Base-by-base conservation (phyloP, 2,329 filamentous ascomycete species). In the Cadophora luteo-olivacea region DNA sequence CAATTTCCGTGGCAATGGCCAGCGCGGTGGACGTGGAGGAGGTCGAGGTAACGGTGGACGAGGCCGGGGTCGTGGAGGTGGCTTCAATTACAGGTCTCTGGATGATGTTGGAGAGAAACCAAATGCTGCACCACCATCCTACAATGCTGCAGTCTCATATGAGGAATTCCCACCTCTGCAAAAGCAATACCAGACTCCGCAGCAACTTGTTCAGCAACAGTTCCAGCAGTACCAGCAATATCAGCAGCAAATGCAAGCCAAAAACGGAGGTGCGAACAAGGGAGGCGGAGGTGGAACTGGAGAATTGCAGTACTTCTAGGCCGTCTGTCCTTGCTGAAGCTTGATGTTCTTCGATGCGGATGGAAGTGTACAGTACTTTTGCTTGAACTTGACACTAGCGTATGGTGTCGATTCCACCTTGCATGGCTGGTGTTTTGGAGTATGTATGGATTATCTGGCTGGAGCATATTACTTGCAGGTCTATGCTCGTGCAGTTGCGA, bases 61-160 rank as follows among this genome's bases (percentile, higher is more conserved):
- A 61, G 77, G 80, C 52, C 75, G 72, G 22, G 80, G 82, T 5
- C 78, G 85, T 58, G 82, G 85, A 12, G 81, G 82, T 64, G 77
- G 80, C 32, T 81, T 82, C 67, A 82, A 83, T 55, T 92, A 93
- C 77, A 85, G 86, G 67, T 92, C 89, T 1, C 82, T 92, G 1
- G 91, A 92, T 76, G 91, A 93, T 73, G 83, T 89, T 33, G 76
- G 81, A 60, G 83, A 84, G 55, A 81, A 81, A 68, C 81, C 83
- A 11, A 81, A 80, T 58, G 78, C 79, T 11, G 76, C 79, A 4
- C 69, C 72, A 2, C 72, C 75, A 49, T 66, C 66, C 7, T 78
- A 78, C 69, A 75, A 76, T 45, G 73, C 73, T 16, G 75, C 73
- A 9, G 75, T 78, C 16, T 71, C 76, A 1, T 78, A 79, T 63